These are phyloP conservation scores for Sequoiadendron giganteum DNA, from an alignment of 75 land plant species.

Conservation along the genomic window DNA sequence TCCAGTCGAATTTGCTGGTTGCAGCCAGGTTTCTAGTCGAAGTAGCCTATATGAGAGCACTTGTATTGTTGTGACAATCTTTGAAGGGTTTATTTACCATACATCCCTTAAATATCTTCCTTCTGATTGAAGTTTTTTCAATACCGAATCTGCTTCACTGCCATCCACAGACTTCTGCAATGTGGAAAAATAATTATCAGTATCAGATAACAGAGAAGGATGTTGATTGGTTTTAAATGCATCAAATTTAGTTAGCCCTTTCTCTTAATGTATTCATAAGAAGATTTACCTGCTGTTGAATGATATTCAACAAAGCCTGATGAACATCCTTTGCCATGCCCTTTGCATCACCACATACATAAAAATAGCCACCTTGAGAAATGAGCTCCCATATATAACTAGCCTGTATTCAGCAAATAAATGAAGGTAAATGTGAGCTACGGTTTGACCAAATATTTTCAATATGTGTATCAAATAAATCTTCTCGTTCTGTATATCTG, in stretches of 20 bases:
- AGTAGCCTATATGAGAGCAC: background rate
- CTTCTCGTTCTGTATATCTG: background rate
- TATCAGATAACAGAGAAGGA: background rate
- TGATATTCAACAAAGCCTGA: conserved; percentile 10
- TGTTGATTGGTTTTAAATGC: background rate
- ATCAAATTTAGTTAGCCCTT: background rate
- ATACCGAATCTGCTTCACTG: conserved; percentile 36
- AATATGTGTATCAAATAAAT: background rate
- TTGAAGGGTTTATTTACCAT: conserved; percentile 33
- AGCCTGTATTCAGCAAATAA: background rate
- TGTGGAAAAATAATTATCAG: background rate
- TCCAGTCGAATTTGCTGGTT: background rate
- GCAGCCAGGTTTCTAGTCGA: background rate
- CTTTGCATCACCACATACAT: conserved; percentile 38
- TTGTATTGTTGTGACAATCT: background rate
- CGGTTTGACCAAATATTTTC: background rate
- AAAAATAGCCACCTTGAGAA: conserved; percentile 23
- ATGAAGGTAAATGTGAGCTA: background rate
- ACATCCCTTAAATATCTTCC: conserved; percentile 59
- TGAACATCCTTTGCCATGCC: conserved; percentile 35
- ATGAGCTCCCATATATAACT: conserved; percentile 9
- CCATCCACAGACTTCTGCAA: conserved; percentile 35
- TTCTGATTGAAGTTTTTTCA: conserved; percentile 55
- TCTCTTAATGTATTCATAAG: background rate
- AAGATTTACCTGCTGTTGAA: conserved; percentile 16